Evolutionary conservation across 805 yeast genomes (phyloP), one percentile per base, ranked within the genome.

Genomic region (Saturnispora bothae): DNA sequence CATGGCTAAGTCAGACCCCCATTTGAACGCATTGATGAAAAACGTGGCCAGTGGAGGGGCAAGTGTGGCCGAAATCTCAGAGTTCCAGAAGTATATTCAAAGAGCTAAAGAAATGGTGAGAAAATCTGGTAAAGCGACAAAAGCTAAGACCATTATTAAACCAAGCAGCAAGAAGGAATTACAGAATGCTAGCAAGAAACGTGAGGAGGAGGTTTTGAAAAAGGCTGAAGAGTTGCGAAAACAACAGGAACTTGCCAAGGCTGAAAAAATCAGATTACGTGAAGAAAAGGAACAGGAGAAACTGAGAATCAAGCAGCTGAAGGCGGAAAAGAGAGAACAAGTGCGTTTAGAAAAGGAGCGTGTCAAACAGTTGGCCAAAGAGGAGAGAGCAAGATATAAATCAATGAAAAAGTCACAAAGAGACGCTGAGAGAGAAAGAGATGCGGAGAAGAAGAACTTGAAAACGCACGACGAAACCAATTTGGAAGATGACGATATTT

Each of bases 21-120:
- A 76, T 4, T 59, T 89, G 35, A 80, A 76, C 45, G 59, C 69
- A 1, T 61, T 89, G 37, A 86, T 89, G 96, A 76, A 78, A 44
- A 71, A 69, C 4, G 96, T 89, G 2, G 96, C 97, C 0, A 71
- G 79, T 40, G 95, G 95, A 4, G 68, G 65, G 18, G 95, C 96
- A 0, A 56, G 76, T 1, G 70, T 73, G 4, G 76, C 69, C 5
- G 89, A 85, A 54, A 80, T 89, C 14, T 63, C 72, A 18, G 76
- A 73, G 33, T 89, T 89, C 55, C 95, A 88, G 56, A 76, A 71
- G 16, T 83, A 82, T 49, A 85, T 89, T 40, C 77, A 74, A 42
- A 65, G 76, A 39, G 96, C 96, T 0, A 69, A 81, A 44, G 74
- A 69, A 21, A 78, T 80, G 86, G 84, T 25, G 3, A 17, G 18